These are phyloP conservation scores for Suhomyces kilbournensis DNA, from an alignment of 805 yeast species.

Conservation along the genomic window DNA sequence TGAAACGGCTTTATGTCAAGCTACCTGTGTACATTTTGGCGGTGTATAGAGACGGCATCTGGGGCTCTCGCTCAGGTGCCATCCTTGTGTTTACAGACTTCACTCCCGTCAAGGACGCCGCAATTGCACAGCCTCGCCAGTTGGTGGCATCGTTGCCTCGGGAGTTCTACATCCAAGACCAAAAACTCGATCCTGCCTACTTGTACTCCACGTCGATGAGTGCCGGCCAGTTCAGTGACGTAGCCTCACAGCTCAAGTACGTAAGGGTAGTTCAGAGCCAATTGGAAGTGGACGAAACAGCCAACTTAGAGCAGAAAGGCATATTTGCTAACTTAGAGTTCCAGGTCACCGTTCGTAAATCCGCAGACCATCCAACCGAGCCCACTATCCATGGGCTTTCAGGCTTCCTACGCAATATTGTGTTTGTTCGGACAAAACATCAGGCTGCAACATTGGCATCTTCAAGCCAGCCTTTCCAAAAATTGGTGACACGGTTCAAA, in stretches of 20 bases:
- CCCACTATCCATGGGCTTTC: background rate
- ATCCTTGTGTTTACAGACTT: slow-evolving; percentile 9
- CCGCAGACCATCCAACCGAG: background rate
- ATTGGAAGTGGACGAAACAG: background rate
- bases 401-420: background rate
- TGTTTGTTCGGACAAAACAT: background rate
- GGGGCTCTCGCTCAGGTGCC: slow-evolving; percentile 3
- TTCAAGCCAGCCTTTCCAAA: background rate
- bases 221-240: background rate
- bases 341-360: background rate
- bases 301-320: background rate
- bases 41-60: slow-evolving; percentile 2
- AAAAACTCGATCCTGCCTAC: background rate
- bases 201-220: background rate
- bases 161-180: background rate
- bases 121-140: background rate
- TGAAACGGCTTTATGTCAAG: background rate
- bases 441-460: background rate
- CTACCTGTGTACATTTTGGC: slow-evolving; percentile 9
- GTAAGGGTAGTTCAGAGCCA: background rate
- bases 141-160: background rate
- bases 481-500: background rate
- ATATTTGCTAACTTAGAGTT: background rate
- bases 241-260: background rate
- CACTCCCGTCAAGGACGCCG: slow-evolving; percentile 4